Evolutionary conservation across 495 filamentous ascomycete species (phyloP), one percentile per base, ranked within the genome.

Genomic region (Aspergillus incahuasiensis): DNA sequence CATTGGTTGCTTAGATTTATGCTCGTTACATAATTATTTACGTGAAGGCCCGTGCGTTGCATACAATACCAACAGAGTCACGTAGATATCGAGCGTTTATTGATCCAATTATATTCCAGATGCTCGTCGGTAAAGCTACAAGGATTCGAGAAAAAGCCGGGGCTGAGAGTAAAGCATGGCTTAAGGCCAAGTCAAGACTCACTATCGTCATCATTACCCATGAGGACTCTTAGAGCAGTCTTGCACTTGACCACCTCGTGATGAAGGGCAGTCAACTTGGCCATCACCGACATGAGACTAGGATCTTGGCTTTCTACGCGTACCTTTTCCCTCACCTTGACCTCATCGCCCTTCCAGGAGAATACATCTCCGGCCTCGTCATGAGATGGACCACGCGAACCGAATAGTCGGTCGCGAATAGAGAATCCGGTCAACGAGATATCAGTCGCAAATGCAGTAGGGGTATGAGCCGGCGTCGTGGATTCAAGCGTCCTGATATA

Each of bases 291-390:
- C 73, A 98, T 82, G 58, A 98, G 60, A 65, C 85, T 90, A 28
- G 94, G 95, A 65, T 98, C 94, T 52, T 91, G 89, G 54, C 84
- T 92, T 73, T 96, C 94, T 6, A 97, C 89, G 25, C 84, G 80
- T 9, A 98, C 82, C 68, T 96, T 96, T 63, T 97, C 94, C 58
- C 81, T 84, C 18, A 98, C 95, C 41, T 79, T 83, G 0, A 97
- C 92, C 43, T 92, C 87, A 46, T 82, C 75, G 0, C 83, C 86
- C n/a, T 72, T 69, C 68, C 79, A 87, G 4, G 60, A 68, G 65
- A 95, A 97, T 0, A 87, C 74, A 20, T 83, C 77, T 39, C 89
- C 86, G 9, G 81, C 79, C 71, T 97, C 91, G 69, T 97, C 91
- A 70, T 97, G 89, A 55, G 82, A 85, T 19, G 80, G 84, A 18